These are phyloP conservation scores for Coemansia sp. DNA, from an alignment of 192 early-diverging fungal species.

Conservation along the genomic window DNA sequence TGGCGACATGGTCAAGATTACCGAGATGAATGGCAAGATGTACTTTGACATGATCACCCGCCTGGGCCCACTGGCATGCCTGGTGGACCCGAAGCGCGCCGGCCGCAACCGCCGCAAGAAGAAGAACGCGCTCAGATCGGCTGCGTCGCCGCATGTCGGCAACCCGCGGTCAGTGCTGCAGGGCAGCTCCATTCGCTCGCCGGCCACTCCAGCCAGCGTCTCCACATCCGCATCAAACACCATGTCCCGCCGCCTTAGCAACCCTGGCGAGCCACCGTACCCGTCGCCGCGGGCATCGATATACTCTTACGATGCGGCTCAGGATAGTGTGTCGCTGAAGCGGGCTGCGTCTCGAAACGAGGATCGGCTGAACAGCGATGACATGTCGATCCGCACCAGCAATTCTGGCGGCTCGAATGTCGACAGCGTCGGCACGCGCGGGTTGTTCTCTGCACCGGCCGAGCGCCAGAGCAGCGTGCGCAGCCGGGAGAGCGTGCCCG, in stretches of 20 bases:
- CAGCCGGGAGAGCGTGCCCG: slow-evolving; percentile 6
- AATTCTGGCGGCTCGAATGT: slow-evolving; percentile 23
- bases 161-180: slow-evolving; percentile 36
- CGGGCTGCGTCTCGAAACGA: slow-evolving; percentile 19
- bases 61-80: slow-evolving; percentile 37
- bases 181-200: slow-evolving; percentile 34
- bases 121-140: slow-evolving; percentile 19
- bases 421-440: neutral
- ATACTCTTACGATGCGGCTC: slow-evolving; percentile 13
- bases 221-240: slow-evolving; percentile 26
- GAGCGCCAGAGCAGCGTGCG: slow-evolving; percentile 35
- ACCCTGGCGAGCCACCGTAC: slow-evolving; percentile 6
- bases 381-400: slow-evolving; percentile 34
- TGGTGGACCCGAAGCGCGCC: slow-evolving; percentile 42
- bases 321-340: slow-evolving; percentile 18
- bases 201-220: slow-evolving; percentile 19
- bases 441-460: neutral
- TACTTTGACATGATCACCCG: slow-evolving; percentile 45
- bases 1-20: slow-evolving; percentile 51
- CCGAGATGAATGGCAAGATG: slow-evolving; percentile 51
- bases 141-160: slow-evolving; percentile 13
- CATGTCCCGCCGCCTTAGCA: slow-evolving; percentile 40
- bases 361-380: slow-evolving; percentile 30
- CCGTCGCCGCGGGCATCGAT: slow-evolving; percentile 21
- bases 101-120: slow-evolving; percentile 43